A percentile compares a stretch with the other conserved stretches of the same genome.
Evolutionary conservation across 2,329 filamentous ascomycete genomes (phyloP).

Genomic region (Epichloe scottii): DNA sequence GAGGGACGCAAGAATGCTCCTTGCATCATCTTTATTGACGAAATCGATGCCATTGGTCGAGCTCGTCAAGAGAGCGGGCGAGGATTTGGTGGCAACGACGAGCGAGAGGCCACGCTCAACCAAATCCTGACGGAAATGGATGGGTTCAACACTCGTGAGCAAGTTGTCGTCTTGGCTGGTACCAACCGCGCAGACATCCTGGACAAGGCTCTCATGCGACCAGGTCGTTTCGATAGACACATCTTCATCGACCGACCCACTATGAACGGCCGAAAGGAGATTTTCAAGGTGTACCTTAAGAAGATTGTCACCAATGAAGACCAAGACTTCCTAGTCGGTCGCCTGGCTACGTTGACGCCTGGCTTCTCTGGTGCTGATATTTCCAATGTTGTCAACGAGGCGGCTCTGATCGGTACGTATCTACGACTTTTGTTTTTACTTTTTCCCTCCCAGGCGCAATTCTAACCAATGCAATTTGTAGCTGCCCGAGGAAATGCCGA

Average conservation of each 20-base stretch:
- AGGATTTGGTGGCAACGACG: slow-evolving; percentile 79
- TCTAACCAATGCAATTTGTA: slow-evolving; percentile 24
- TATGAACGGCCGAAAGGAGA: slow-evolving; percentile 92
- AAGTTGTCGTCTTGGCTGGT: slow-evolving; percentile 91
- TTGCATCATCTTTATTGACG: slow-evolving; percentile 99
- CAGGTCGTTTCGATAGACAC: slow-evolving; percentile 92
- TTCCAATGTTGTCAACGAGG: slow-evolving; percentile 96
- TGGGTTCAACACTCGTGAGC: slow-evolving; percentile 92
- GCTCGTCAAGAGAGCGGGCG: slow-evolving; percentile 66
- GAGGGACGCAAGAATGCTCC: slow-evolving; percentile 92
- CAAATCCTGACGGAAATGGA: slow-evolving; percentile 99
- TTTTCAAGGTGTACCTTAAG: slow-evolving; percentile 86
- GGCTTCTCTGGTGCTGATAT: slow-evolving; percentile 97
- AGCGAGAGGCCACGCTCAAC: slow-evolving; percentile 92
- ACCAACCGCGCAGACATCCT: slow-evolving; percentile 92
- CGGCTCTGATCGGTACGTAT: slow-evolving; percentile 77
- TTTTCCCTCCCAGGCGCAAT: neutral
- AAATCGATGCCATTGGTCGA: slow-evolving; percentile 95
- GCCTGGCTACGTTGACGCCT: slow-evolving; percentile 82
- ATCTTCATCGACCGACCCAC: slow-evolving; percentile 91
- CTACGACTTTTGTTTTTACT: slow-evolving; percentile 24
- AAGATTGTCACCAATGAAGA: slow-evolving; percentile 94
- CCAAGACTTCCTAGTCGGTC: slow-evolving; percentile 73
- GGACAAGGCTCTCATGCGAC: slow-evolving; percentile 91
- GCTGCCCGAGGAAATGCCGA: slow-evolving; percentile 74